Base-by-base conservation (phyloP, 164 flowering plant species). In the Taxillus chinensis region DNA sequence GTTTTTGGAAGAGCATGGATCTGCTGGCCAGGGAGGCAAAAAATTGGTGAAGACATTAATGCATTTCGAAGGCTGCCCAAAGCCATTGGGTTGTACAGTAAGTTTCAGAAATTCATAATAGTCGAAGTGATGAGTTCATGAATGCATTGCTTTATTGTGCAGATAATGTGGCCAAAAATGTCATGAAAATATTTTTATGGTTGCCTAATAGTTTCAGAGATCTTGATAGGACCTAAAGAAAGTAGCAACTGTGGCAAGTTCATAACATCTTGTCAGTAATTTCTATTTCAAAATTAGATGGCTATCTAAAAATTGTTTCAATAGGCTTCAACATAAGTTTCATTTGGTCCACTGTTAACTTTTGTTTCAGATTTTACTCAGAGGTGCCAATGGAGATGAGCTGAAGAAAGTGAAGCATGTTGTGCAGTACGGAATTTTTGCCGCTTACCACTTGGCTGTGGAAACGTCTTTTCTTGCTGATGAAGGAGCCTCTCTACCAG, bases 391-490 rank as follows among this genome's bases (percentile, higher is more conserved):
- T 67, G 86, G 86, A 66, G 92, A 89, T 73, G 96, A 89, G 65
- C 70, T 95, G 81, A 95, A 91, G 80, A 91, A 89, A 75, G 87
- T 91, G 72, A 95, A 95, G 78, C 93, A 86, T 75, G 96, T 95
- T 43, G 73, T 89, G 58, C 96, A 91, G 68, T 95, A 95, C 78
- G 93, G 96, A 57, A 63, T 95, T 58, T 95, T 95, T 76, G 99
- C 98, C 4, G 99, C 99, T 37, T 91, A 95, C 75, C 99, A 95
- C 71, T 81, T 95, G 83, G 98, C 93, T 68, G 41, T 89, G 72
- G 99, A 95, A 80, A 95, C 98, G 60, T 95, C 88, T 69, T 95
- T 95, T 78, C 96, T 91, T 72, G 99, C 98, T 58, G 98, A 95
- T 77, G 98, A 95, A 80, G 96, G 98, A 60, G 99, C 96, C 57